These are phyloP conservation scores for Durotheca rogersii DNA, from an alignment of 495 filamentous ascomycete genomes.

Conservation along the genomic window DNA sequence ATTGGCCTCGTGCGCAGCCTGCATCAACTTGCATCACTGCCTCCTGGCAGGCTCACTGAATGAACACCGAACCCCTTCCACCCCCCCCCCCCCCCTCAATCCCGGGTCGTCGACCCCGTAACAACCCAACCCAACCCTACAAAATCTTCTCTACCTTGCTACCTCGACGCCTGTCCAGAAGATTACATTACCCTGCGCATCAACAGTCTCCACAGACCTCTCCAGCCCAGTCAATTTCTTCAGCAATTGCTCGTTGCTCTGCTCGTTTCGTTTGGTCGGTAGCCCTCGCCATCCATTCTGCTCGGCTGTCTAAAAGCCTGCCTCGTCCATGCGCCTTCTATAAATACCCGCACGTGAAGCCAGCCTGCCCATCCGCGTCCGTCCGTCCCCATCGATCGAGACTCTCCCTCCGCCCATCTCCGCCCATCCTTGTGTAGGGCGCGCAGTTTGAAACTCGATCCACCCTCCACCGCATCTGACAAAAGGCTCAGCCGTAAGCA, in stretches of 20 bases:
- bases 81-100: too few relatives aligned
- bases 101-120: too few relatives aligned
- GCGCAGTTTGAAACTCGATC: conserved; percentile 28
- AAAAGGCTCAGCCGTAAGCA: conserved; percentile 2
- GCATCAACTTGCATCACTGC: conserved; percentile 3
- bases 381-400: too few relatives aligned
- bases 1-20: conserved; percentile 1
- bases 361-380: conserved; percentile 18
- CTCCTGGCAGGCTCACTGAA: too few relatives aligned
- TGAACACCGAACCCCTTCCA: too few relatives aligned
- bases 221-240: neutral
- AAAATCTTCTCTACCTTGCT: neutral
- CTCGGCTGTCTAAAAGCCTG: too few relatives aligned
- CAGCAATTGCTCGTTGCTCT: conserved; percentile 1
- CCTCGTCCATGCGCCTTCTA: neutral
- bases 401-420: conserved; percentile 27
- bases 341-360: conserved; percentile 4
- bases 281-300: too few relatives aligned
- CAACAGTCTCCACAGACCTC: neutral
- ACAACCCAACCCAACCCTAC: too few relatives aligned
- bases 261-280: neutral
- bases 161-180: neutral
- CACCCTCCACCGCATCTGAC: conserved; percentile 17
- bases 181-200: neutral
- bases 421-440: conserved; percentile 28